Conservation (phyloP, 805 yeast genomes). For the Kodamaea neixiangensis region DNA sequence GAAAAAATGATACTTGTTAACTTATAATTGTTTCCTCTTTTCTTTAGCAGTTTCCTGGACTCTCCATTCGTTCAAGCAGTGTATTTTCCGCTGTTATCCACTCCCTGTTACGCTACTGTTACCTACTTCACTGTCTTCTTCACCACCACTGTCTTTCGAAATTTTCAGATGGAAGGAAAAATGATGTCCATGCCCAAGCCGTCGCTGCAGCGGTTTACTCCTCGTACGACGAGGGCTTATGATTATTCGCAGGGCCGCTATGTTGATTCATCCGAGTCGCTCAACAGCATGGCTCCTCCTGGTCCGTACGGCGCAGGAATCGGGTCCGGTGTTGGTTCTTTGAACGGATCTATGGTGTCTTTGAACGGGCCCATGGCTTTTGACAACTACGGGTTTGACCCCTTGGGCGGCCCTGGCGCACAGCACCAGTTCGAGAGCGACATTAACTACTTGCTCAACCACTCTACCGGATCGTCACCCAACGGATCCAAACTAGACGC, state of each 20-base stretch:
- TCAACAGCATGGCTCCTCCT: not conserved
- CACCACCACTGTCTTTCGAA: not conserved
- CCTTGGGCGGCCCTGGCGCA: not conserved
- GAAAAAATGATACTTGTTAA: constrained; percentile 6
- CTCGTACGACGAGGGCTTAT: not conserved
- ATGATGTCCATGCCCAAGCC: constrained; percentile 8
- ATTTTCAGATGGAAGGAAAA: constrained; percentile 2
- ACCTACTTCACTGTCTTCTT: too few species aligned
- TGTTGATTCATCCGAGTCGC: not conserved
- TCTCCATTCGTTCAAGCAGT: not conserved
- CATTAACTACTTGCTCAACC: constrained; percentile 29
- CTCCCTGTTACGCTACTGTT: too few species aligned
- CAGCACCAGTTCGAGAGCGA: constrained; percentile 29
- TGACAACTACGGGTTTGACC: constrained; percentile 4
- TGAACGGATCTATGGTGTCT: constrained; percentile 7
- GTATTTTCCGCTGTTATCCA: too few species aligned
- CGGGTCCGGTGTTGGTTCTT: not conserved
- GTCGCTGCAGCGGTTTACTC: not conserved
- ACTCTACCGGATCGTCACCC: constrained; percentile 5
- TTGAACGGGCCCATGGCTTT: constrained; percentile 1
- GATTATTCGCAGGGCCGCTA: constrained; percentile 1
- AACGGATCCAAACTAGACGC: not conserved
- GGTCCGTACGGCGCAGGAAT: not conserved
- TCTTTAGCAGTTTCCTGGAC: constrained; percentile 3
- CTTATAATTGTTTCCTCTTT: constrained; percentile 1